Conservation (phyloP, 306 rosid genomes). For the Begonia masoniana region DNA sequence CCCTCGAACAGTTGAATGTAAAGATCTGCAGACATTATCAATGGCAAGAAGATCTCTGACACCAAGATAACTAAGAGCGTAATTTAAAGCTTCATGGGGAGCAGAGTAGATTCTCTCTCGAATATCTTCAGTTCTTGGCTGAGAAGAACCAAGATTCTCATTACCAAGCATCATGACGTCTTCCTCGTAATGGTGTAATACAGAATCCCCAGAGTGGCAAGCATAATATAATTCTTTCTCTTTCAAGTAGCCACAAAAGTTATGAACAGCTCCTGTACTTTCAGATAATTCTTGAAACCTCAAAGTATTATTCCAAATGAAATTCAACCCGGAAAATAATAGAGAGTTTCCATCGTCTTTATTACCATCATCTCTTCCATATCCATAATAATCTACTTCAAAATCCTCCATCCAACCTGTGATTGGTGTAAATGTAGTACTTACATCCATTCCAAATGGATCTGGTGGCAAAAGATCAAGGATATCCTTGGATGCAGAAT, state of each 20-base stretch:
- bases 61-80: constrained; percentile 37
- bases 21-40: constrained; percentile 45
- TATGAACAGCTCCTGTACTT: constrained; percentile 11
- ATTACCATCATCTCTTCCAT: constrained; percentile 20
- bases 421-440: constrained; percentile 33
- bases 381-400: constrained; percentile 16
- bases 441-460: constrained; percentile 50
- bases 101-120: constrained; percentile 6
- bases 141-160: not conserved
- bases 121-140: constrained; percentile 1
- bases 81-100: constrained; percentile 46
- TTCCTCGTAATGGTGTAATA: constrained; percentile 1
- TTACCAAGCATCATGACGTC: not conserved
- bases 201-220: constrained; percentile 6
- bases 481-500: constrained; percentile 41
- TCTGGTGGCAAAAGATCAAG: constrained; percentile 46
- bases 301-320: constrained; percentile 28
- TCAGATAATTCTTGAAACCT: constrained; percentile 22
- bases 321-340: constrained; percentile 30
- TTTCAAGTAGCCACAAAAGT: constrained; percentile 18
- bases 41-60: constrained; percentile 49
- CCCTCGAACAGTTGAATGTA: constrained; percentile 25
- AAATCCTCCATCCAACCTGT: constrained; percentile 30
- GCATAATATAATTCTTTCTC: constrained; percentile 16
- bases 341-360: constrained; percentile 22